phyloP scores from a whole-genome alignment of 2,329 filamentous ascomycete genomes.

The Fusarium circinatum region DNA sequence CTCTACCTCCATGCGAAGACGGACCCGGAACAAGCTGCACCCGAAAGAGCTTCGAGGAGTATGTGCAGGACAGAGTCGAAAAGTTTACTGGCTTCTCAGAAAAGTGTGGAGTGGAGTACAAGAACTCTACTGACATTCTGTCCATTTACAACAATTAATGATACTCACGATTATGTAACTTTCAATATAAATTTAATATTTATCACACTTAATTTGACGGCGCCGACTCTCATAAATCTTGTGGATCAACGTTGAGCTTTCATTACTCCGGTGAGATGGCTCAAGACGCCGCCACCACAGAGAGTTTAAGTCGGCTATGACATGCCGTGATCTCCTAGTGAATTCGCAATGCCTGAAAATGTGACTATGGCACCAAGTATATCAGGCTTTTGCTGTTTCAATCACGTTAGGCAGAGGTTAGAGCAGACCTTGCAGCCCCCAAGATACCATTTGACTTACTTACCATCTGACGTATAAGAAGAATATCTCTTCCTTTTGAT shows the following conservation, averaged over 20 bases:
- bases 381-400: not conserved
- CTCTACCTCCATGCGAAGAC: conserved; percentile 27
- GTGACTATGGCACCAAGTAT: not conserved
- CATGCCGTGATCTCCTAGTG: fast-evolving
- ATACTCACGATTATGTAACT: not conserved
- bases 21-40: conserved; percentile 38
- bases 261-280: no score
- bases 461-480: not conserved
- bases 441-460: not conserved
- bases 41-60: conserved; percentile 29
- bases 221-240: not conserved
- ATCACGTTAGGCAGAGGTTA: no score
- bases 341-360: not conserved
- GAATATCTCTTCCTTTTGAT: fast-evolving
- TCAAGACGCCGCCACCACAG: not conserved
- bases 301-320: no score
- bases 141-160: conserved; percentile 35
- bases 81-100: conserved; percentile 38
- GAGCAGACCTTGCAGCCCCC: not conserved
- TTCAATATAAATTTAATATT: conserved; percentile 6
- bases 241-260: not conserved
- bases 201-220: not conserved
- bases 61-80: conserved; percentile 26
- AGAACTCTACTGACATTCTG: conserved; percentile 36
- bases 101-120: conserved; percentile 37